A percentile compares a stretch with the other conserved stretches of the same genome.
Evolutionary conservation across 352 stramenopile genomes (phyloP).

Genomic region (Globisporangium radiosum): DNA sequence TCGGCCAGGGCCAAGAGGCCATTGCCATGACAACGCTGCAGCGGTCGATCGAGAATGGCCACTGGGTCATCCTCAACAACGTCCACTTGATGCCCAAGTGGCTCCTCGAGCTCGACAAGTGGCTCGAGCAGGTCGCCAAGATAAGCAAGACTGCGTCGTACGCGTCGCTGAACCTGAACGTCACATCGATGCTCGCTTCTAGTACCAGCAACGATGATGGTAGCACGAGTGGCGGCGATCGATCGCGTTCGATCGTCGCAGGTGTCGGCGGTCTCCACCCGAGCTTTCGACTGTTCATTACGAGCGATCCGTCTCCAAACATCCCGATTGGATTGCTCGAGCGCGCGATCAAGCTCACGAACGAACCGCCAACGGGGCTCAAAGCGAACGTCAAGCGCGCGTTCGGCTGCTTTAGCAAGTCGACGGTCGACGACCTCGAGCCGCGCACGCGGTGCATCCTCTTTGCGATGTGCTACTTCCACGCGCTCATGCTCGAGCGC

Average conservation of each 20-base stretch:
- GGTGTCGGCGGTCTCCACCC: conserved; percentile 44
- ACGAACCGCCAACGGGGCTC: conserved; percentile 78
- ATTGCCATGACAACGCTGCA: conserved; percentile 88
- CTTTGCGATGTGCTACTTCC: conserved; percentile 91
- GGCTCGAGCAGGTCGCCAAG: conserved; percentile 82
- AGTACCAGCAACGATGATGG: background rate
- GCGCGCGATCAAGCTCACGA: conserved; percentile 87
- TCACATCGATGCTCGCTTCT: conserved; percentile 2
- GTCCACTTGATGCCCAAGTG: conserved; percentile 93
- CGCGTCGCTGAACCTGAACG: conserved; percentile 21
- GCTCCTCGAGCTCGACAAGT: conserved; percentile 90
- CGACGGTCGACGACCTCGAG: conserved; percentile 79
- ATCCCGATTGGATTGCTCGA: conserved; percentile 89
- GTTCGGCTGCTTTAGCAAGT: conserved; percentile 69
- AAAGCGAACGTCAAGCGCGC: conserved; percentile 88
- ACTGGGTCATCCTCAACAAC: conserved; percentile 95
- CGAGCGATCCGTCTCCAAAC: conserved; percentile 73
- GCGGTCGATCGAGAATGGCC: conserved; percentile 84
- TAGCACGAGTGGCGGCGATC: conserved; percentile 3
- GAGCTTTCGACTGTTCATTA: conserved; percentile 86
- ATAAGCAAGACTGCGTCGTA: conserved; percentile 48
- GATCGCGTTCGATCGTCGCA: conserved; percentile 18
- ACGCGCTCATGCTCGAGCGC: conserved; percentile 89
- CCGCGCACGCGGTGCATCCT: conserved; percentile 81
- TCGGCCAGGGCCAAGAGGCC: conserved; percentile 92